Percentiles rank a stretch among this genome's conserved stretches.
Conservation (phyloP, 208 protist species). For the Crithidia brevicula region DNA sequence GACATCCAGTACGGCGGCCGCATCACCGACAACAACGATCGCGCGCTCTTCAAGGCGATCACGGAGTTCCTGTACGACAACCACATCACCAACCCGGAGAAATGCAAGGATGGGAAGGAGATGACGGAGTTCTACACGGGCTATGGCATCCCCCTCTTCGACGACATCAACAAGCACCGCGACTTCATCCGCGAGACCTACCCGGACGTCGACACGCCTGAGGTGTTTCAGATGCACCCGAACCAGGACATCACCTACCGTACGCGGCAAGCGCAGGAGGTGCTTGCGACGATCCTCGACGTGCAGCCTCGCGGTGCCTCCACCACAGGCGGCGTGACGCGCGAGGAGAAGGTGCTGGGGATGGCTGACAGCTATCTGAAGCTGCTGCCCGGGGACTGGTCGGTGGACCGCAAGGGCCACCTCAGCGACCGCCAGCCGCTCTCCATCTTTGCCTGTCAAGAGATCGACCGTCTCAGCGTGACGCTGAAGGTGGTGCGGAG, state of each 20-base stretch:
- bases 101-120: conserved; percentile 81
- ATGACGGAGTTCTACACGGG: conserved; percentile 84
- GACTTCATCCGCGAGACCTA: conserved; percentile 96
- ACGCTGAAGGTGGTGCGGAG: conserved; percentile 82
- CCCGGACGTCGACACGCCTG: conserved; percentile 95
- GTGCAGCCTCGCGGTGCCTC: conserved; percentile 95
- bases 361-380: conserved; percentile 93
- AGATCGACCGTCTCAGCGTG: conserved; percentile 95
- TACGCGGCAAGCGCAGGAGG: conserved; percentile 90
- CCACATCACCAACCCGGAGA: conserved; percentile 91
- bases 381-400: conserved; percentile 92
- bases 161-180: conserved; percentile 93
- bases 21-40: conserved; percentile 99
- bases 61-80: conserved; percentile 94
- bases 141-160: conserved; percentile 92
- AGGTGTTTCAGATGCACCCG: conserved; percentile 97
- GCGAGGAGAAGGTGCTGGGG: conserved; percentile 92
- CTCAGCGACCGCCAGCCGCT: conserved; percentile 92
- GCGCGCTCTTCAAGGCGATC: conserved; percentile 98
- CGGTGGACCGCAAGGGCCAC: conserved; percentile 78
- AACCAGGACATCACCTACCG: conserved; percentile 97
- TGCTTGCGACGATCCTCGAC: conserved; percentile 96
- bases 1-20: conserved; percentile 99
- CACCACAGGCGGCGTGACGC: conserved; percentile 85
- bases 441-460: conserved; percentile 96